Base-by-base conservation (phyloP, 805 yeast species). In the Yueomyces sp. region DNA sequence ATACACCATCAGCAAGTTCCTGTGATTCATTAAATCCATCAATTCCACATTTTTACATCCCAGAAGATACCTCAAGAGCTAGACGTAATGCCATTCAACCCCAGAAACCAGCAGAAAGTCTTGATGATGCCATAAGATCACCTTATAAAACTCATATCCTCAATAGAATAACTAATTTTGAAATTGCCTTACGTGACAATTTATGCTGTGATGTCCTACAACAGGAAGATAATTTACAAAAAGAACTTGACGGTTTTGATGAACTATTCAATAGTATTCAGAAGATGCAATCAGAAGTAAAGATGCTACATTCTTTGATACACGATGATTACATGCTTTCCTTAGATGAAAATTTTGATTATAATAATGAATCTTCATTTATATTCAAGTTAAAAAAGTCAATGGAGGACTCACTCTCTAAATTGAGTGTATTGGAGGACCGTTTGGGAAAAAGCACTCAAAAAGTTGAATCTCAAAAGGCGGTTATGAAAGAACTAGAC, bases 391-490 rank as follows among this genome's bases (percentile, higher is more conserved):
- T 57, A 9, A 45, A 42, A 3, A 32, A 36, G 7, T 40, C 46
- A 1, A 48, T 59, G 3, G 38, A 41, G 4, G 36, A 41, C 3
- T 53, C 50, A 40, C 49, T 52, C 2, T 44, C 45, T 2, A 54
- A 57, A 34, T 43, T 69, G 27, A 48, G 48, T n/a, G 49, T 45
- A 1, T 45, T 69, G 34, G 62, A 62, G 36, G 38, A 49, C 6
- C 60, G 63, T 33, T 52, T 57, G 39, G 43, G 46, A 28, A 37
- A 32, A 7, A 54, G 55, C 43, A 52, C 48, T 40, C 44, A 45
- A 6, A 48, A 42, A 27, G 40, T 59, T 26, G 42, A 40, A 9
- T 42, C 44, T n/a, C 57, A 57, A 39, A 56, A 56, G 40, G 56
- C 55, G 26, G 46, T 50, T 7, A 41, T 60, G 40, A 54, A 52